Percentiles rank a stretch among this genome's conserved stretches.
Evolutionary conservation across 208 protist genomes (phyloP).

Genomic region (Leptomonas pyrrhocoris): DNA sequence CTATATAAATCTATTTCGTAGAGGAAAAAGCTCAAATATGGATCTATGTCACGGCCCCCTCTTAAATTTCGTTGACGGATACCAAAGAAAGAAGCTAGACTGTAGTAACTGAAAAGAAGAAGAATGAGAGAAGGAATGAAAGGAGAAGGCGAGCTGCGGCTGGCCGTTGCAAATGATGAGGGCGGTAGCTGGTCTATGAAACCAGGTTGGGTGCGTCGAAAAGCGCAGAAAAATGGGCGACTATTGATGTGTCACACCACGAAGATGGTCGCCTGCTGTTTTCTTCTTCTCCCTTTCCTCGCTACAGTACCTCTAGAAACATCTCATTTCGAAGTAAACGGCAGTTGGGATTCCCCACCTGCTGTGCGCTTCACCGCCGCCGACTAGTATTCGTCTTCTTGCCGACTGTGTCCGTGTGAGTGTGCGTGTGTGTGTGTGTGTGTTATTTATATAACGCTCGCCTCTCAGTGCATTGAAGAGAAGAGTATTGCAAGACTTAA

Average conservation of each 20-base stretch:
- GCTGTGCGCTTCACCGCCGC: not conserved
- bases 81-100: not conserved
- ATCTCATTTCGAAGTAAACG: not conserved
- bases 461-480: slow-evolving; percentile 10
- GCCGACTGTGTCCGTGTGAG: too few species aligned
- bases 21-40: slow-evolving; percentile 4
- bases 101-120: slow-evolving; percentile 11
- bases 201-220: not conserved
- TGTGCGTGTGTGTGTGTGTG: too few species aligned
- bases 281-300: slow-evolving; percentile 10
- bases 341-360: not conserved
- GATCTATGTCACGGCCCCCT: too few species aligned
- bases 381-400: too few species aligned
- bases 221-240: not conserved
- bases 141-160: slow-evolving; percentile 4
- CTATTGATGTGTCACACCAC: slow-evolving; percentile 18
- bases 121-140: slow-evolving; percentile 10
- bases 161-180: not conserved
- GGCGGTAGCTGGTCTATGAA: not conserved
- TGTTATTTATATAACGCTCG: too few species aligned
- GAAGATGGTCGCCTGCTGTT: slow-evolving; percentile 7
- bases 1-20: not conserved
- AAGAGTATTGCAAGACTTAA: slow-evolving; percentile 2
- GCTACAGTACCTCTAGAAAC: not conserved
- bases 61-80: not conserved